Conservation (phyloP, 164 flowering plant species). For the Annona cherimola region DNA sequence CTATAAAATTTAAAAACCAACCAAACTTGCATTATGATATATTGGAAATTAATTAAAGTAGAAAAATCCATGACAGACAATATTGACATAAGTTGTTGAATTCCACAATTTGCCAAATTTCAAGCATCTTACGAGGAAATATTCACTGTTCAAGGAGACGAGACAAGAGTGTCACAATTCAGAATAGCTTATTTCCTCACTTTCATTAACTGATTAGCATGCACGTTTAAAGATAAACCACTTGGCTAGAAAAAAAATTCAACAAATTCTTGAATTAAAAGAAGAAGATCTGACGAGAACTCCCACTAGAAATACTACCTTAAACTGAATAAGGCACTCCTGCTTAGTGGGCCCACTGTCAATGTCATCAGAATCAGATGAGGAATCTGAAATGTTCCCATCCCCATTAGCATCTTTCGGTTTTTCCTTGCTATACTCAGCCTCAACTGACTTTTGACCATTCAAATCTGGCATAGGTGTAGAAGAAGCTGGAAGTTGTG, state of each 20-base stretch:
- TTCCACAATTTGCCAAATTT: background rate
- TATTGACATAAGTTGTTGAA: background rate
- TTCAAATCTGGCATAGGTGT: constrained; percentile 42
- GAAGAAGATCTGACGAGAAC: background rate
- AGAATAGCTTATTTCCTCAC: background rate
- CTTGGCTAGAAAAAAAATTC: background rate
- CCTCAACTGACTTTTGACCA: constrained; percentile 57
- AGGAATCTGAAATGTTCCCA: constrained; percentile 70
- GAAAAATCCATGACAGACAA: background rate
- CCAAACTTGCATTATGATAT: background rate
- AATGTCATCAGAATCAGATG: constrained; percentile 92
- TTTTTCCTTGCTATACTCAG: constrained; percentile 65
- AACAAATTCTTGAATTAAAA: background rate
- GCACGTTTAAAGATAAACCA: too few relatives aligned
- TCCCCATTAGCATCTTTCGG: constrained; percentile 62
- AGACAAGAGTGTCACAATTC: background rate
- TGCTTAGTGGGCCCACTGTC: constrained; percentile 86
- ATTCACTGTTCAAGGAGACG: background rate
- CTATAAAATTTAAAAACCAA: constrained; percentile 27
- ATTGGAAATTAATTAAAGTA: background rate
- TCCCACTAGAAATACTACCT: constrained; percentile 39
- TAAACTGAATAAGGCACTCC: constrained; percentile 76
- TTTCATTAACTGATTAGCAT: too few relatives aligned
- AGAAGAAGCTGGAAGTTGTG: constrained; percentile 39
- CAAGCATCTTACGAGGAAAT: background rate